Percentiles rank a stretch among this genome's conserved stretches.
Evolutionary conservation across 139 green algal genomes (phyloP).

Genomic region (Eudorina sp.): DNA sequence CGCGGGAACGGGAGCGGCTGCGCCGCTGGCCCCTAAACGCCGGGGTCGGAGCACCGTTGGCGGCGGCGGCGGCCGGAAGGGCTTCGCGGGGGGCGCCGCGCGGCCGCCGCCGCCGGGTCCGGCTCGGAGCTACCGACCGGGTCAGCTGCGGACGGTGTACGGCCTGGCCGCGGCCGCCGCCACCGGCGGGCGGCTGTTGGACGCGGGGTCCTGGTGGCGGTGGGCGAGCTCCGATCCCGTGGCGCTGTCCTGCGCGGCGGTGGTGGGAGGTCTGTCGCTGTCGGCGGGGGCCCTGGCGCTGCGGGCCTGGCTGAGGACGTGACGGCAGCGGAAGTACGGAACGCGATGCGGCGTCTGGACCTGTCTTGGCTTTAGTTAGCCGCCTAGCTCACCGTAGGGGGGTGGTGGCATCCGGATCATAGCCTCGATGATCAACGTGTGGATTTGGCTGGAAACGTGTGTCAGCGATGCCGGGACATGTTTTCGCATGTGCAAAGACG

Average conservation of each 20-base stretch:
- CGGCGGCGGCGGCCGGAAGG: conserved; percentile 11
- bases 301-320: neutral
- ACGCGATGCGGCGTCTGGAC: no score
- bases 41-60: conserved; percentile 3
- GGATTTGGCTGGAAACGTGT: no score
- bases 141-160: no score
- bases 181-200: neutral
- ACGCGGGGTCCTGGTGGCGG: neutral
- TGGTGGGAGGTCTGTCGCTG: neutral
- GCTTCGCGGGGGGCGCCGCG: conserved; percentile 1
- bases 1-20: neutral
- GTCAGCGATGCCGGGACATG: no score
- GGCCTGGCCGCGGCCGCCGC: neutral
- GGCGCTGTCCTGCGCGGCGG: neutral
- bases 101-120: no score
- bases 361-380: no score
- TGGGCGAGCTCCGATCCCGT: conserved; percentile 18
- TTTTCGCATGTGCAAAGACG: no score
- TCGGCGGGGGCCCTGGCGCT: neutral
- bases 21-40: neutral
- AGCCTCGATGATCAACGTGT: no score
- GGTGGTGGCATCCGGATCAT: no score
- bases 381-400: no score
- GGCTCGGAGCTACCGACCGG: no score
- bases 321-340: no score